phyloP scores from a whole-genome alignment of 768 basidiomycete genomes.

The Termitomyces bulborhizus region DNA sequence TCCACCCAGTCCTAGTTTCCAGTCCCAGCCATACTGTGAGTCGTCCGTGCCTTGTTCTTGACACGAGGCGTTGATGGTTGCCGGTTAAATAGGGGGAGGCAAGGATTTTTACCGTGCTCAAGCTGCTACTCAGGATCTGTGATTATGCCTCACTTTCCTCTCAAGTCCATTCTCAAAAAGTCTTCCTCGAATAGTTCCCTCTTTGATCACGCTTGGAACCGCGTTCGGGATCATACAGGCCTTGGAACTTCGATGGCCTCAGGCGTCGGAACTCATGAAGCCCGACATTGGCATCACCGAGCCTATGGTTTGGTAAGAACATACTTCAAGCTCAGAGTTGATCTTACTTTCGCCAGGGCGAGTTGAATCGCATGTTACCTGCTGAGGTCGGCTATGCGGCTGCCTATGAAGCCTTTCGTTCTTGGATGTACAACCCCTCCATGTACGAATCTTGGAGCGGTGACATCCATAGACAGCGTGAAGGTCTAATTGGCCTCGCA shows the following conservation, averaged over 20 bases:
- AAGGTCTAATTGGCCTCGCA: conserved; percentile 62
- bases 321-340: background rate
- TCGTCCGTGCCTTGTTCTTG: conserved; percentile 12
- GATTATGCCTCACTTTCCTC: conserved; percentile 10
- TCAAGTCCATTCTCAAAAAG: conserved; percentile 12
- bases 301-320: conserved; percentile 51
- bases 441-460: conserved; percentile 52
- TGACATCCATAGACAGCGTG: conserved; percentile 55
- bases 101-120: conserved; percentile 61
- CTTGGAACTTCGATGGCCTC: conserved; percentile 22
- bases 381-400: conserved; percentile 69
- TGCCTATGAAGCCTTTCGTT: conserved; percentile 70
- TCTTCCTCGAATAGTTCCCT: conserved; percentile 44
- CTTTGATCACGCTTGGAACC: conserved; percentile 47
- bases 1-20: conserved; percentile 32
- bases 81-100: conserved; percentile 45
- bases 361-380: conserved; percentile 44
- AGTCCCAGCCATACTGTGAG: conserved; percentile 51
- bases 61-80: conserved; percentile 15
- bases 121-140: conserved; percentile 52
- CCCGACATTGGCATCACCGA: conserved; percentile 57
- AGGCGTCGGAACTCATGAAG: conserved; percentile 55
- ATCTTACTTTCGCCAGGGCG: conserved; percentile 31
- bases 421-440: conserved; percentile 52
- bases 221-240: conserved; percentile 35